Percentiles rank a stretch among this genome's conserved stretches.
phyloP scores from a whole-genome alignment of 768 basidiomycete genomes.

The Boletus reticulatus region DNA sequence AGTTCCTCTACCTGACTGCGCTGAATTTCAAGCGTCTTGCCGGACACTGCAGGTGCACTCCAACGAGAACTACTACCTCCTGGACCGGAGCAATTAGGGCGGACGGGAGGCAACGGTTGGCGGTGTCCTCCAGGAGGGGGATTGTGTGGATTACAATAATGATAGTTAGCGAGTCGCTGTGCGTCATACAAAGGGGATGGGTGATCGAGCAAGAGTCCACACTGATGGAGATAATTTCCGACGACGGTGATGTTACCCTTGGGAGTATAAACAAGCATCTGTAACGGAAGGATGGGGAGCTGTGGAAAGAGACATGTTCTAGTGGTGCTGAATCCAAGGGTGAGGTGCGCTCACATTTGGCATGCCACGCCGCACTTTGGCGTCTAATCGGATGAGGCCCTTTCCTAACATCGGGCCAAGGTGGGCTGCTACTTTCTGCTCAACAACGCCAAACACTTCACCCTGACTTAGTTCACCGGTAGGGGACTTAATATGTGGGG shows the following conservation, averaged over 20 bases:
- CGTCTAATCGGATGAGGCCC: constrained; percentile 78
- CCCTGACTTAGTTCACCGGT: constrained; percentile 55
- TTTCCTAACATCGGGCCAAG: constrained; percentile 84
- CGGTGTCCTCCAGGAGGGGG: constrained; percentile 70
- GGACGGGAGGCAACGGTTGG: constrained; percentile 38
- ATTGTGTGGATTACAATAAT: constrained; percentile 89
- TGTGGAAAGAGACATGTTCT: constrained; percentile 32
- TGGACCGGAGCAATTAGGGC: constrained; percentile 40
- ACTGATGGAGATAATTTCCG: constrained; percentile 67
- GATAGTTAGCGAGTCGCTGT: constrained; percentile 56
- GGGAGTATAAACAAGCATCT: constrained; percentile 89
- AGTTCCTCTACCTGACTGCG: constrained; percentile 92
- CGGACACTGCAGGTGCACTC: constrained; percentile 53
- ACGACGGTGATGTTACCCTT: constrained; percentile 90
- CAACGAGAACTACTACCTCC: constrained; percentile 46
- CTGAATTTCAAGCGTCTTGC: constrained; percentile 88
- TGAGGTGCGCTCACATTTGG: constrained; percentile 51
- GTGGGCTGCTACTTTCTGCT: constrained; percentile 77
- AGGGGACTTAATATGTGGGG: constrained; percentile 50
- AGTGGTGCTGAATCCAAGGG: constrained; percentile 13
- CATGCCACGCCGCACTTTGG: constrained; percentile 64
- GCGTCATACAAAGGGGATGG: constrained; percentile 68
- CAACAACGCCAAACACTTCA: constrained; percentile 79
- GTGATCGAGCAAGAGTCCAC: constrained; percentile 73
- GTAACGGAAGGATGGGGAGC: constrained; percentile 81